A percentile compares a stretch with the other conserved stretches of the same genome.
Evolutionary conservation across 148 eudicot genomes (phyloP).

Genomic region (Hydrangea macrophylla): DNA sequence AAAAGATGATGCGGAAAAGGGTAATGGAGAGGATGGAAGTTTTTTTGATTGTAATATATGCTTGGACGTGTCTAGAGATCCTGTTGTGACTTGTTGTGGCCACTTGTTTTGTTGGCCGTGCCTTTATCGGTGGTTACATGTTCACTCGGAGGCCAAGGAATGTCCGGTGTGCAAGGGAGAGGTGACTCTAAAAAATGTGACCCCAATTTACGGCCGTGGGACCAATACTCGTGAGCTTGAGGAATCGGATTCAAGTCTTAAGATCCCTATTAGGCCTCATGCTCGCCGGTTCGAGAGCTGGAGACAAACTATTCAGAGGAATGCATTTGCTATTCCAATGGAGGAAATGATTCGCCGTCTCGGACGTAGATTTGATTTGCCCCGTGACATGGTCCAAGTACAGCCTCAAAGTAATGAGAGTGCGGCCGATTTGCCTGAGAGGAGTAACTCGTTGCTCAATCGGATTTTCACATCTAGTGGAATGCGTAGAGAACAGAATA

Average conservation of each 20-base stretch:
- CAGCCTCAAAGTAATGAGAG: conserved; percentile 40
- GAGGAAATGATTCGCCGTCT: conserved; percentile 92
- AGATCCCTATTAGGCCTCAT: conserved; percentile 70
- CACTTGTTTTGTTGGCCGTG: conserved; percentile 95
- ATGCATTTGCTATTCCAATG: conserved; percentile 61
- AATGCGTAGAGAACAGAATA: conserved; percentile 55
- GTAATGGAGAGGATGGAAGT: conserved; percentile 40
- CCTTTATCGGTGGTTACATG: conserved; percentile 67
- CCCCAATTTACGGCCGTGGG: conserved; percentile 77
- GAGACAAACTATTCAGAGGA: conserved; percentile 80
- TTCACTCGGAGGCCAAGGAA: conserved; percentile 73
- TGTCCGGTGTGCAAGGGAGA: conserved; percentile 94
- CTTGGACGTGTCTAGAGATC: conserved; percentile 78
- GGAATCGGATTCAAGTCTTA: conserved; percentile 40
- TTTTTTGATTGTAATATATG: conserved; percentile 86
- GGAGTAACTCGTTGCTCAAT: conserved; percentile 52
- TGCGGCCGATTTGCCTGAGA: conserved; percentile 41
- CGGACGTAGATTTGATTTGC: conserved; percentile 67
- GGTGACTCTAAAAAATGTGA: conserved; percentile 58
- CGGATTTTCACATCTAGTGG: conserved; percentile 69
- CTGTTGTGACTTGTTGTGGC: conserved; percentile 88
- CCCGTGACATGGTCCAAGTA: conserved; percentile 45
- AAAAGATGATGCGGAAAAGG: conserved; percentile 53
- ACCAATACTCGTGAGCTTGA: conserved; percentile 28
- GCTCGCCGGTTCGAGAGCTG: conserved; percentile 77